A percentile compares a stretch with the other conserved stretches of the same genome.
Conservation (phyloP, 352 stramenopile genomes). For the Globisporangium spiculum region DNA sequence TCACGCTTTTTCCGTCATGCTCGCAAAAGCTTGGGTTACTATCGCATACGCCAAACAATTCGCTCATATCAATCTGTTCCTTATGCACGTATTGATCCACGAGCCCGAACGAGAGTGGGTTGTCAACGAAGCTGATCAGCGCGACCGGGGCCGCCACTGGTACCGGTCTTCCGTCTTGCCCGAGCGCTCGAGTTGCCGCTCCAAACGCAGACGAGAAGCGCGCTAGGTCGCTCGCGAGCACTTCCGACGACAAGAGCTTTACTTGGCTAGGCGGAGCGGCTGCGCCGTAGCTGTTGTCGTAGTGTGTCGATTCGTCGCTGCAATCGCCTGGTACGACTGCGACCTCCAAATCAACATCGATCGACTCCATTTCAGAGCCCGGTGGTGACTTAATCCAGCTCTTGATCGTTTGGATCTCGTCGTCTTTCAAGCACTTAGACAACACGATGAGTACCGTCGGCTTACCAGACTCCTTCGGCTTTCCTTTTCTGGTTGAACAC, state of each 20-base stretch:
- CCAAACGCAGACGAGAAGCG: slow-evolving; percentile 9
- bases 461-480: too few species aligned
- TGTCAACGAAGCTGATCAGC: slow-evolving; percentile 21
- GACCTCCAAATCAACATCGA: background rate
- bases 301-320: background rate
- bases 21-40: too few species aligned
- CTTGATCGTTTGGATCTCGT: slow-evolving; percentile 32
- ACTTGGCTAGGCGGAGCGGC: background rate
- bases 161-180: too few species aligned
- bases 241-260: background rate
- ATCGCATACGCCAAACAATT: too few species aligned
- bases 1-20: too few species aligned
- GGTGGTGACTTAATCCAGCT: background rate
- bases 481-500: background rate
- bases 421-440: slow-evolving; percentile 51
- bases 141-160: background rate
- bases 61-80: too few species aligned
- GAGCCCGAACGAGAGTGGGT: slow-evolving; percentile 6
- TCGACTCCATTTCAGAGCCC: too few species aligned
- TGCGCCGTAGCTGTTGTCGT: slow-evolving; percentile 16
- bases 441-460: slow-evolving; percentile 43
- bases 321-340: slow-evolving; percentile 34
- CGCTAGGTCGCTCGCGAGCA: slow-evolving; percentile 9
- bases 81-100: background rate
- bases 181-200: background rate